Base-by-base conservation (phyloP, 441 rosid species). In the Populus tomentosa region DNA sequence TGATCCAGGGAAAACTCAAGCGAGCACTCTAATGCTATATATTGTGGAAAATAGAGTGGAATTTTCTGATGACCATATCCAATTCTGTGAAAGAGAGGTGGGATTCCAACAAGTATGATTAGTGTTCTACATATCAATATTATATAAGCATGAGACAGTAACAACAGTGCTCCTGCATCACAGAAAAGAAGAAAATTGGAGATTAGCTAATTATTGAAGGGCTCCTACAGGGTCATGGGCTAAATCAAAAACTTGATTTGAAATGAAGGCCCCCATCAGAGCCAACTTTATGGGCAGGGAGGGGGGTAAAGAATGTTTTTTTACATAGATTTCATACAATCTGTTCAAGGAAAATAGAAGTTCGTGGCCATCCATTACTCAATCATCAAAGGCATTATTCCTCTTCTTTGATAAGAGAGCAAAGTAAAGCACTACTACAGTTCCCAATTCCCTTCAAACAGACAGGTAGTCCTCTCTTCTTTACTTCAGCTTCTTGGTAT, bases 401-500 rank as follows among this genome's bases (percentile, higher is more conserved):
- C 73, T 70, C 69, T 74, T 73, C 72, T 77, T 85, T 70, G 61
- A 76, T 69, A 78, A 79, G 10, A 38, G 79, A 73, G 76, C 71
- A 79, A 69, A 72, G 72, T 30, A 66, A 33, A 72, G 26, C 69
- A 23, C 24, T n/a, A 8, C 28, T 32, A 71, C 86, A 78, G 72
- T 86, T 81, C 72, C 85, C 89, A 75, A 80, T 80, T 80, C 83
- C 56, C 70, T 50, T 89, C 88, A 85, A 85, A 86, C 87, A 86
- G 92, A 90, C 91, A 89, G 80, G 38, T 82, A 78, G 86, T 89
- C 91, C 72, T 74, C 79, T 26, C 80, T 76, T 81, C 88, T 77
- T 77, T 81, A 63, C 70, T 24, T 65, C 70, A 36, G 13, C 70
- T 78, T 84, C 82, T 84, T 74, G 78, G 80, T 68, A 82, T 83